Conservation (phyloP, 768 basidiomycete species). For the Collybia mongolica region DNA sequence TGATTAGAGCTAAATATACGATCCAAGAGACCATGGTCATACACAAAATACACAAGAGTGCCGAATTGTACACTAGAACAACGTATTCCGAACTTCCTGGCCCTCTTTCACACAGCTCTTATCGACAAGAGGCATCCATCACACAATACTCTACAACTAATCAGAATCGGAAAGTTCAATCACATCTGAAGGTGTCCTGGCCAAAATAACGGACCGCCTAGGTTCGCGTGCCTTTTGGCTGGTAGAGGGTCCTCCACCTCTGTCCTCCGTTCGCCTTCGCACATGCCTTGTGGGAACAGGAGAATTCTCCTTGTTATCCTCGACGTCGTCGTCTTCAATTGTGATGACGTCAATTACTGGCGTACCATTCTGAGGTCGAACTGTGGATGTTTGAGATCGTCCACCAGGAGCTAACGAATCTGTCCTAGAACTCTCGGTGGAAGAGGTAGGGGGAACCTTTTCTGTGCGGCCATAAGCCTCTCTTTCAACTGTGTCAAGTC, state of each 20-base stretch:
- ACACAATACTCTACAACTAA: slow-evolving; percentile 12
- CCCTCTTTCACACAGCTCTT: not conserved
- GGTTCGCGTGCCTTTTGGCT: slow-evolving; percentile 9
- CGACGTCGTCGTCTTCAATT: slow-evolving; percentile 45
- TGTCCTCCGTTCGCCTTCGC: slow-evolving; percentile 33
- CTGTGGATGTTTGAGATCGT: not conserved
- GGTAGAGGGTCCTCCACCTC: slow-evolving; percentile 2
- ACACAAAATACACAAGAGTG: not conserved
- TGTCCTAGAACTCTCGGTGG: slow-evolving; percentile 2
- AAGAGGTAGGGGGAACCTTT: slow-evolving; percentile 1
- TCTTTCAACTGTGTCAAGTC: slow-evolving; percentile 27
- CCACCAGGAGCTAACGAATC: slow-evolving; percentile 1
- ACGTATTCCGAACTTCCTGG: not conserved
- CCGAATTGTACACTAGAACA: too few relatives aligned
- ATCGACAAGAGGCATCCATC: not conserved
- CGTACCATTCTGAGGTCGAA: not conserved
- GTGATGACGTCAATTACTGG: slow-evolving; percentile 36
- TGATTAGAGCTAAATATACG: slow-evolving; percentile 9
- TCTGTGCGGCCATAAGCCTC: not conserved
- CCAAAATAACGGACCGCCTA: slow-evolving; percentile 16
- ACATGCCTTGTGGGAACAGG: slow-evolving; percentile 51
- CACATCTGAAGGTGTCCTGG: slow-evolving; percentile 37
- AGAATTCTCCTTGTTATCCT: slow-evolving; percentile 64
- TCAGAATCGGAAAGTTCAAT: slow-evolving; percentile 61
- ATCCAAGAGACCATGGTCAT: slow-evolving; percentile 8